A percentile compares a stretch with the other conserved stretches of the same genome.
Evolutionary conservation across 2,329 filamentous ascomycete genomes (phyloP).

Genomic region (Fusarium transvaalense): DNA sequence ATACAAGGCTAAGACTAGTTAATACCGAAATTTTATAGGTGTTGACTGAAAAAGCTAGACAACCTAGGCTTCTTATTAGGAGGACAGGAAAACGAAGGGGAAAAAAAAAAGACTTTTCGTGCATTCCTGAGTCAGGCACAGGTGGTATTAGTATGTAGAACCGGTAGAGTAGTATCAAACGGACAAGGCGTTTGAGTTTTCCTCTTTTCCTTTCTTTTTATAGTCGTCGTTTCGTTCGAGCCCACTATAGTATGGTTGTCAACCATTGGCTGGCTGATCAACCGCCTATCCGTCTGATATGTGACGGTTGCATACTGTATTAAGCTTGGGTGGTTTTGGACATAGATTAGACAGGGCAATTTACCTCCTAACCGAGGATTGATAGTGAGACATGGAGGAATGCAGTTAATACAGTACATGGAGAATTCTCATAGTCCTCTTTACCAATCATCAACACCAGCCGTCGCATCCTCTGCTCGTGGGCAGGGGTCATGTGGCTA

Average conservation of each 20-base stretch:
- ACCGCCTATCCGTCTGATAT: constrained; percentile 21
- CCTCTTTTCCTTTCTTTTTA: constrained; percentile 4
- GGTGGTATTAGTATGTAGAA: not conserved
- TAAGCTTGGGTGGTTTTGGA: constrained; percentile 12
- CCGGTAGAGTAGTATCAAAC: not conserved
- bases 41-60: constrained; percentile 1
- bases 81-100: not conserved
- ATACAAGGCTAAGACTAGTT: not conserved
- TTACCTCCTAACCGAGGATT: constrained; percentile 4
- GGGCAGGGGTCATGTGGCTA: constrained; percentile 37
- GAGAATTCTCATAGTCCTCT: constrained; percentile 6
- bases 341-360: constrained; percentile 9
- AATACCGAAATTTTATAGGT: not conserved
- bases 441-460: not conserved
- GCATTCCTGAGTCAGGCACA: constrained; percentile 39
- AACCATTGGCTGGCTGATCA: not conserved
- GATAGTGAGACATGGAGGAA: constrained; percentile 36
- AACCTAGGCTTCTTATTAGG: not conserved
- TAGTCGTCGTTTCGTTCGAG: constrained; percentile 9
- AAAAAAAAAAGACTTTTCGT: not conserved
- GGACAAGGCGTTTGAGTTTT: constrained; percentile 16
- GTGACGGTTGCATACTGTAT: constrained; percentile 22
- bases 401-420: constrained; percentile 23
- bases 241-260: constrained; percentile 1
- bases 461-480: not conserved